phyloP scores from a whole-genome alignment of 1,139 yeast genomes.

The Geotrichum fermentans region DNA sequence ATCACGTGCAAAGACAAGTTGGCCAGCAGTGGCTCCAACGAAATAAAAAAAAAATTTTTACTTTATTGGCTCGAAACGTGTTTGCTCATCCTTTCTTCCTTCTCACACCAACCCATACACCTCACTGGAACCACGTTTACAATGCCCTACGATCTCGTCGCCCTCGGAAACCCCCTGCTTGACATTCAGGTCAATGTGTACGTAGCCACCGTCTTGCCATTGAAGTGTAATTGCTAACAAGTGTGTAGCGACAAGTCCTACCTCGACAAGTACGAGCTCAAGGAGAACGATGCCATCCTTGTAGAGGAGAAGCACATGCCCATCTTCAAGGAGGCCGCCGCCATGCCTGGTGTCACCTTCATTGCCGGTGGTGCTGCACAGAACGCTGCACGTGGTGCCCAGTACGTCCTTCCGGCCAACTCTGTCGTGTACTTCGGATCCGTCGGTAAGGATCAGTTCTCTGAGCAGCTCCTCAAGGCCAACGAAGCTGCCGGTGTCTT shows the following conservation, averaged over 20 bases:
- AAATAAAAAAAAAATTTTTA: too few relatives aligned
- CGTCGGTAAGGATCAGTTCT: constrained; percentile 88
- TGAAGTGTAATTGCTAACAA: constrained; percentile 12
- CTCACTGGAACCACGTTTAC: constrained; percentile 11
- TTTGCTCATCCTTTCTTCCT: background rate
- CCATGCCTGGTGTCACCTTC: constrained; percentile 55
- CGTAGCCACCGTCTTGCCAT: constrained; percentile 7
- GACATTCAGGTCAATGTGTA: constrained; percentile 79
- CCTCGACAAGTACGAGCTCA: constrained; percentile 73
- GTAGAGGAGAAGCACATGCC: constrained; percentile 86
- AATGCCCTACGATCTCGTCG: constrained; percentile 55
- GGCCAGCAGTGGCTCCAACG: too few relatives aligned
- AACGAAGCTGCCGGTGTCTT: constrained; percentile 82
- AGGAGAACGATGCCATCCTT: constrained; percentile 91
- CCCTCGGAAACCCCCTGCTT: constrained; percentile 75
- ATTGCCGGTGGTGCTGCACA: constrained; percentile 99
- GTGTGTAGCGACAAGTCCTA: constrained; percentile 46
- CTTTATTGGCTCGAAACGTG: too few relatives aligned
- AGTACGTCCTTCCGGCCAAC: constrained; percentile 73
- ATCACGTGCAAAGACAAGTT: too few relatives aligned
- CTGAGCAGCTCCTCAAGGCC: constrained; percentile 75
- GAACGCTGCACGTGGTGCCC: constrained; percentile 98
- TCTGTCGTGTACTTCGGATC: constrained; percentile 94
- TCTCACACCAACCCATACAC: background rate
- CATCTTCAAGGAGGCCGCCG: constrained; percentile 72